Conservation (phyloP, 2,329 filamentous ascomycete genomes). For the Tolypocladium paradoxum region DNA sequence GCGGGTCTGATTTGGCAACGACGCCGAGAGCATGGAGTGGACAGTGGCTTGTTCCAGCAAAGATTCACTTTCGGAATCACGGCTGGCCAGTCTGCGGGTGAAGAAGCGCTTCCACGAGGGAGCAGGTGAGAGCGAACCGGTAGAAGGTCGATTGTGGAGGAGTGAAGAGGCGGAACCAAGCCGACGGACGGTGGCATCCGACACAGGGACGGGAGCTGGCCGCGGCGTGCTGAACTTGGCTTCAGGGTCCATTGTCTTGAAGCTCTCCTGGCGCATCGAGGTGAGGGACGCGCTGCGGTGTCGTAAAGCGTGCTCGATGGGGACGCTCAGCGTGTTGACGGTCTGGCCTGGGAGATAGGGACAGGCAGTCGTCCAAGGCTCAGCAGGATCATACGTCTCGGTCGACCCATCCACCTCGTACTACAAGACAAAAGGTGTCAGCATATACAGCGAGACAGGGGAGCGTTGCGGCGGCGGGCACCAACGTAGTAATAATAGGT, state of each 20-base stretch:
- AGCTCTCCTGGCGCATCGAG: slow-evolving; percentile 45
- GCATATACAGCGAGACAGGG: neutral
- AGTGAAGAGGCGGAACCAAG: slow-evolving; percentile 19
- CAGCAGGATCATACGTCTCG: slow-evolving; percentile 63
- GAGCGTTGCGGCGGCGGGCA: slow-evolving; percentile 9
- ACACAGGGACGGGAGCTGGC: slow-evolving; percentile 32
- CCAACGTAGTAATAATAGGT: slow-evolving; percentile 94
- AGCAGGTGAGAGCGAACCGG: slow-evolving; percentile 35
- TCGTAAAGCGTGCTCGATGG: slow-evolving; percentile 52
- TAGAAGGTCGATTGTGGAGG: slow-evolving; percentile 28
- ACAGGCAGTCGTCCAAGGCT: slow-evolving; percentile 67
- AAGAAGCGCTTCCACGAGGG: slow-evolving; percentile 44
- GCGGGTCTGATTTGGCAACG: neutral
- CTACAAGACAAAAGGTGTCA: slow-evolving; percentile 29
- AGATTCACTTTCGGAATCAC: slow-evolving; percentile 18
- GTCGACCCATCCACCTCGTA: slow-evolving; percentile 73
- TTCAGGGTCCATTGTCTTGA: slow-evolving; percentile 66
- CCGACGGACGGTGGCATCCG: slow-evolving; percentile 12
- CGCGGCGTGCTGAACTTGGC: slow-evolving; percentile 66
- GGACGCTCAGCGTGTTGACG: slow-evolving; percentile 76
- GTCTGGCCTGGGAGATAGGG: slow-evolving; percentile 80
- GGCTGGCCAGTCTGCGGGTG: slow-evolving; percentile 26
- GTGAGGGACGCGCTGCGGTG: slow-evolving; percentile 55
- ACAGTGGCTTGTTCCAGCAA: neutral
- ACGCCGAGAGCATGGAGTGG: slow-evolving; percentile 1